These are phyloP conservation scores for Limonium bicolor DNA, from an alignment of 148 eudicot genomes.

Conservation along the genomic window DNA sequence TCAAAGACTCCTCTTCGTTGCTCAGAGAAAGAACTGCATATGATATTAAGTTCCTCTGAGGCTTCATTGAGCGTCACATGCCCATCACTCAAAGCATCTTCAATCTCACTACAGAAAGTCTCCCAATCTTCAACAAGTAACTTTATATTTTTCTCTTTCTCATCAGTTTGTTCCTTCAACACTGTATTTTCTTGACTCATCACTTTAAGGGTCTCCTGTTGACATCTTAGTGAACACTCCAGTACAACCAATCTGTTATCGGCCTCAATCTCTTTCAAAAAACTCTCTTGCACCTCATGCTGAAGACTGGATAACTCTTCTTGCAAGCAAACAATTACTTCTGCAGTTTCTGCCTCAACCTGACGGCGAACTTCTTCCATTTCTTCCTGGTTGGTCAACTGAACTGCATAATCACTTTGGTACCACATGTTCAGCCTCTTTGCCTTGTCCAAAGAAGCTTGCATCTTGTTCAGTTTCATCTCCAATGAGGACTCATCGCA, in stretches of 20 bases:
- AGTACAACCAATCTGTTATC: slow-evolving; percentile 22
- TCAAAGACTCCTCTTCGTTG: slow-evolving; percentile 34
- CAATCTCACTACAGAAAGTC: slow-evolving; percentile 36
- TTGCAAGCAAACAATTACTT: slow-evolving; percentile 87
- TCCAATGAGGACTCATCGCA: slow-evolving; percentile 37
- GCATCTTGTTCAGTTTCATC: slow-evolving; percentile 60
- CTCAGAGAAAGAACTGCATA: slow-evolving; percentile 23
- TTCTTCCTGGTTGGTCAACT: slow-evolving; percentile 58
- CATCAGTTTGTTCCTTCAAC: slow-evolving; percentile 23
- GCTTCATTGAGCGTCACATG: slow-evolving; percentile 49
- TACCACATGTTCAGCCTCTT: slow-evolving; percentile 44
- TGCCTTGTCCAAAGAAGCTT: slow-evolving; percentile 86
- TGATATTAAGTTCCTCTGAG: slow-evolving; percentile 33
- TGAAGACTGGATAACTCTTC: slow-evolving; percentile 79
- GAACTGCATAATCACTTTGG: slow-evolving; percentile 48
- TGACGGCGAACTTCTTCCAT: slow-evolving; percentile 76
- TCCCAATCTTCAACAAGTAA: slow-evolving; percentile 39
- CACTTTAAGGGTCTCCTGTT: slow-evolving; percentile 20
- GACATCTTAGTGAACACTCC: slow-evolving; percentile 25
- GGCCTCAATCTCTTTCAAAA: slow-evolving; percentile 38
- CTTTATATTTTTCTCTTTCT: slow-evolving; percentile 37
- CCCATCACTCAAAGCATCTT: slow-evolving; percentile 50
- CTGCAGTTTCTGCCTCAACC: slow-evolving; percentile 95
- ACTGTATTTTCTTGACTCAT: slow-evolving; percentile 31
- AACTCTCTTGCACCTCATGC: slow-evolving; percentile 50